These are phyloP conservation scores for Beauveria sp. DNA, from an alignment of 2,329 filamentous ascomycete species.

Conservation along the genomic window DNA sequence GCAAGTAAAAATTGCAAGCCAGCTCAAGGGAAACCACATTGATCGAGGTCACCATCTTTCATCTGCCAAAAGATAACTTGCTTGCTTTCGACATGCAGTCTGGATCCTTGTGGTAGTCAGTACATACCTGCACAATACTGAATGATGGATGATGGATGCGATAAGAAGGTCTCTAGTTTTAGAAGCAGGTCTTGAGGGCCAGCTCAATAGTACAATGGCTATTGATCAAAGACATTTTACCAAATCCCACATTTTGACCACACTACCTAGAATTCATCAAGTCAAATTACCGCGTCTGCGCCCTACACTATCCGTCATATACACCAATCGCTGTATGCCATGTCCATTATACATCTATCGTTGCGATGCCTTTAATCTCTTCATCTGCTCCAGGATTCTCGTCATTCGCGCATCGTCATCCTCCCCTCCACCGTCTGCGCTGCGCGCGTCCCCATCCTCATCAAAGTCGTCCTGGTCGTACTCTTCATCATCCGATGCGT, in stretches of 20 bases:
- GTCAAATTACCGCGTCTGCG: too few species aligned
- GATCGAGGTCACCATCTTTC: background rate
- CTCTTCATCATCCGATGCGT: constrained; percentile 49
- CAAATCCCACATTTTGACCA: too few species aligned
- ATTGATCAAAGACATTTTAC: background rate
- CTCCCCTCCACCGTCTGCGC: constrained; percentile 31
- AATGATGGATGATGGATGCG: background rate
- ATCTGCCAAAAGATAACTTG: background rate
- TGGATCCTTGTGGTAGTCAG: too few species aligned
- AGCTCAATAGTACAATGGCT: too few species aligned
- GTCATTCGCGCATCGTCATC: constrained; percentile 29
- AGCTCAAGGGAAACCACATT: background rate
- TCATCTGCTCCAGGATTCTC: constrained; percentile 31
- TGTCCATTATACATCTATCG: background rate
- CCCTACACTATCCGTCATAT: too few species aligned
- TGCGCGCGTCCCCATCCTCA: constrained; percentile 15
- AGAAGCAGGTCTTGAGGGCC: too few species aligned
- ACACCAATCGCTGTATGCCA: background rate
- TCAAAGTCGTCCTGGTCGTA: constrained; percentile 34
- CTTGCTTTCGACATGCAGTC: background rate
- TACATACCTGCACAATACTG: background rate
- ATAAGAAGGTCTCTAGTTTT: background rate
- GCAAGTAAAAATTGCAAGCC: background rate
- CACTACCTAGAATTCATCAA: too few species aligned
- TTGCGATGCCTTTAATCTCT: constrained; percentile 9